Conservation (phyloP, 441 rosid genomes). For the Rhodomyrtus psidioides region DNA sequence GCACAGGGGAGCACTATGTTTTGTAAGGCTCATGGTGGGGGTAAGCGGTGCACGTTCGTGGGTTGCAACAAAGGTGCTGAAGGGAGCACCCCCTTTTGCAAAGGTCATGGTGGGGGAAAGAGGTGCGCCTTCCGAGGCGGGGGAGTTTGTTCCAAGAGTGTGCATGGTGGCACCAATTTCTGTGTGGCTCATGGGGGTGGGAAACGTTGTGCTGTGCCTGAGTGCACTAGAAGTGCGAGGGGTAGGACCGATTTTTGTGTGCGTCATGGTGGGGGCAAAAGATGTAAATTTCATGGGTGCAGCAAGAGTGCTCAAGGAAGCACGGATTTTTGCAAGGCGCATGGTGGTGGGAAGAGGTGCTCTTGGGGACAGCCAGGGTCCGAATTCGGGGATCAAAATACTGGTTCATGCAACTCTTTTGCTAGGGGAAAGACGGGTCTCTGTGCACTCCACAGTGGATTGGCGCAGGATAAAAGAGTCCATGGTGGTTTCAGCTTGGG, state of each 20-base stretch:
- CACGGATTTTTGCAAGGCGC: conserved; percentile 98
- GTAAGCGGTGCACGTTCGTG: conserved; percentile 72
- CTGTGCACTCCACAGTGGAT: conserved; percentile 73
- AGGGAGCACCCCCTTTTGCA: conserved; percentile 96
- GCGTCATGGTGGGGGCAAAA: conserved; percentile 96
- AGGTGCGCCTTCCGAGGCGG: conserved; percentile 82
- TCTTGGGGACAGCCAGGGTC: conserved; percentile 90
- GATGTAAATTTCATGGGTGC: conserved; percentile 80
- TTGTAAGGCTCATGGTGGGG: conserved; percentile 99
- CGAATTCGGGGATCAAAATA: conserved; percentile 39
- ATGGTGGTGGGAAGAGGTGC: conserved; percentile 96
- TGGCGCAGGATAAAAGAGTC: conserved; percentile 87
- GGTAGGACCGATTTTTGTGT: conserved; percentile 94
- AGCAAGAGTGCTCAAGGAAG: conserved; percentile 98
- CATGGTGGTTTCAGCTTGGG: conserved; percentile 74
- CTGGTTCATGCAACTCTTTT: conserved; percentile 77
- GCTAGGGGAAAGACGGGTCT: conserved; percentile 91
- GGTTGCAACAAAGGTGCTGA: conserved; percentile 97
- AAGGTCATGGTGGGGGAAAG: conserved; percentile 98
- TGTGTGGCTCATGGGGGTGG: conserved; percentile 99
- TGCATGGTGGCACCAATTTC: conserved; percentile 96
- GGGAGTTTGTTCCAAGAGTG: conserved; percentile 86
- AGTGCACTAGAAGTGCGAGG: conserved; percentile 95
- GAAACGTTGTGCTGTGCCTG: conserved; percentile 81
- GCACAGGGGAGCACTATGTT: conserved; percentile 98